Evolutionary conservation across 768 basidiomycete species (phyloP).

Genomic region (Mrakia frigida): DNA sequence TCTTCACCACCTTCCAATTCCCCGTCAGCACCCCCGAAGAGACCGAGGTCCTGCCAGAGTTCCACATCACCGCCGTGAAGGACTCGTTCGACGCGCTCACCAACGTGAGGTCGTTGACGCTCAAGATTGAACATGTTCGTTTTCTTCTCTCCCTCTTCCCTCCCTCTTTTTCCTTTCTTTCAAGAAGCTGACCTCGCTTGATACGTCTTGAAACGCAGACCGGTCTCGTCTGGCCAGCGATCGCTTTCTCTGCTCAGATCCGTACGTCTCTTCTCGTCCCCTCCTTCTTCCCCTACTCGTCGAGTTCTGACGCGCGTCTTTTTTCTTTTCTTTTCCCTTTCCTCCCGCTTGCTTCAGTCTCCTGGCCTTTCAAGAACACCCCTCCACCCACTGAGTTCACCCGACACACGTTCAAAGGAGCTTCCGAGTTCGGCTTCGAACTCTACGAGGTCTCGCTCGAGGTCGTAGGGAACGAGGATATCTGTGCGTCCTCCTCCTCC

Average conservation of each 20-base stretch:
- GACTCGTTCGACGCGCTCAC: conserved; percentile 17
- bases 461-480: conserved; percentile 5
- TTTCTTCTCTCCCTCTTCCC: too few relatives aligned
- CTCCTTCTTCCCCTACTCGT: background rate
- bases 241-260: conserved; percentile 28
- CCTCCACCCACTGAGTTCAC: conserved; percentile 4
- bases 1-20: conserved; percentile 25
- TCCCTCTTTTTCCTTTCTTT: background rate
- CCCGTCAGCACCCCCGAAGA: conserved; percentile 2
- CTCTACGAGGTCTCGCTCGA: conserved; percentile 15
- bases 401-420: conserved; percentile 30
- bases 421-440: conserved; percentile 15
- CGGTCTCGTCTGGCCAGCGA: conserved; percentile 24
- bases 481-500: conserved; percentile 12
- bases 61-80: conserved; percentile 13
- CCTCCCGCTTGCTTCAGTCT: background rate
- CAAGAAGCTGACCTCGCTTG: too few relatives aligned
- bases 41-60: conserved; percentile 5
- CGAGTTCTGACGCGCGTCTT: background rate
- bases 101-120: background rate
- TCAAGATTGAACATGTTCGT: conserved; percentile 22
- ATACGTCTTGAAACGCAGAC: background rate
- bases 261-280: background rate
- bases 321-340: too few relatives aligned
- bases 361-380: conserved; percentile 31